A percentile compares a stretch with the other conserved stretches of the same genome.
Conservation (phyloP, 2,329 filamentous ascomycete species). For the Chaetothyriales sp. region DNA sequence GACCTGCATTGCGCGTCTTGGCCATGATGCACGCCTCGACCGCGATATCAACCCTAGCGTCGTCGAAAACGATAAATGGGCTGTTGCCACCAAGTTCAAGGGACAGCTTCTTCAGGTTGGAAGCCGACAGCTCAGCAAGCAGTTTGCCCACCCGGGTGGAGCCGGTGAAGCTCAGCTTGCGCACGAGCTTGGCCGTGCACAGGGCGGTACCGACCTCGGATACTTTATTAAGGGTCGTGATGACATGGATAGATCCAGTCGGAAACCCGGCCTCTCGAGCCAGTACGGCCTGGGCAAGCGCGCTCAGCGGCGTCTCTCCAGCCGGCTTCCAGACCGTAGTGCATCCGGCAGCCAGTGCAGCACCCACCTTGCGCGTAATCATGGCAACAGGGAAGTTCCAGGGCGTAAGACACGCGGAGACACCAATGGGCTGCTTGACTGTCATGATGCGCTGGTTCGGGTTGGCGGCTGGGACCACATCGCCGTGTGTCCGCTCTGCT, state of each 20-base stretch:
- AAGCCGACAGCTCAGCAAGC: slow-evolving; percentile 22
- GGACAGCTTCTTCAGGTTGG: slow-evolving; percentile 29
- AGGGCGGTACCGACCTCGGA: slow-evolving; percentile 50
- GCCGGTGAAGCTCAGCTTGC: slow-evolving; percentile 23
- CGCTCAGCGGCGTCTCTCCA: slow-evolving; percentile 25
- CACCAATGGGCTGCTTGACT: slow-evolving; percentile 70
- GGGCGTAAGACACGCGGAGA: slow-evolving; percentile 70
- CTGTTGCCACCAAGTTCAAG: slow-evolving; percentile 34
- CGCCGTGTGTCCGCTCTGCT: slow-evolving; percentile 36
- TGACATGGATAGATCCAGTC: slow-evolving; percentile 24
- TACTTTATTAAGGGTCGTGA: slow-evolving; percentile 51
- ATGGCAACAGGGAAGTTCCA: slow-evolving; percentile 80
- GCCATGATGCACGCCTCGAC: slow-evolving; percentile 16
- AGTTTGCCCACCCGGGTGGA: slow-evolving; percentile 25
- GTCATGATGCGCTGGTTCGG: slow-evolving; percentile 64
- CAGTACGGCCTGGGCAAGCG: slow-evolving; percentile 22
- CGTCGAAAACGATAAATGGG: slow-evolving; percentile 30
- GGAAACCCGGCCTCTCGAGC: slow-evolving; percentile 25
- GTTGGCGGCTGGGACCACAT: slow-evolving; percentile 46
- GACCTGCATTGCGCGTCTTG: slow-evolving; percentile 19
- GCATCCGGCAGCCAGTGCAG: slow-evolving; percentile 28
- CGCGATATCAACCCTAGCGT: slow-evolving; percentile 26
- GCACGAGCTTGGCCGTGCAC: slow-evolving; percentile 20
- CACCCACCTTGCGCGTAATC: slow-evolving; percentile 35
- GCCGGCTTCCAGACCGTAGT: slow-evolving; percentile 27